Evolutionary conservation across 177 flowering plant genomes (phyloP).

Genomic region (Viscum album): DNA sequence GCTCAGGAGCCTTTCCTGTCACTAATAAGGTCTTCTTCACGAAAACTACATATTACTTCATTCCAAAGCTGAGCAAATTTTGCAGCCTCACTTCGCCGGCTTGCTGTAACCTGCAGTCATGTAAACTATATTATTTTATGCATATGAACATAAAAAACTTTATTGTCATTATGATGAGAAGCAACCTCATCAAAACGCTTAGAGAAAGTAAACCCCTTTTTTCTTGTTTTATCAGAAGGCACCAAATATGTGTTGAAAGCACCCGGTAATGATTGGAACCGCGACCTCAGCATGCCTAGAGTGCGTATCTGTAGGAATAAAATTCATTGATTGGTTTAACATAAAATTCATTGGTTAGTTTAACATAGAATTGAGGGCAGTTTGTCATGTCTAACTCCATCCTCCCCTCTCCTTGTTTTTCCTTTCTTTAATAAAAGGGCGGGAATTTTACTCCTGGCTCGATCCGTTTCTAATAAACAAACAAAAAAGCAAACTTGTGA

Average conservation of each 20-base stretch:
- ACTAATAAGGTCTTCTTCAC: constrained; percentile 91
- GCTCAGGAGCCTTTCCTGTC: constrained; percentile 57
- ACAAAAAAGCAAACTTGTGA: not conserved
- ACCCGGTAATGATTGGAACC: constrained; percentile 95
- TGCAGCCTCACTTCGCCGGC: constrained; percentile 93
- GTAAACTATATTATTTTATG: not conserved
- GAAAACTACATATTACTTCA: constrained; percentile 78
- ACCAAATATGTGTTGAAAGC: constrained; percentile 79
- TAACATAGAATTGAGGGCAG: too few species aligned
- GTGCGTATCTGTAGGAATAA: constrained; percentile 60
- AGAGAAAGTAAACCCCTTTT: constrained; percentile 61
- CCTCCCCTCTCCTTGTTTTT: too few species aligned
- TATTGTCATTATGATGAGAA: not conserved
- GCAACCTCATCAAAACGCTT: constrained; percentile 72
- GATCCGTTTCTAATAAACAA: too few species aligned
- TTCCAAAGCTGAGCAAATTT: constrained; percentile 97
- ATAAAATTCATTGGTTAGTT: not conserved
- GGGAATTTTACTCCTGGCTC: too few species aligned
- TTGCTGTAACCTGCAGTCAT: constrained; percentile 43
- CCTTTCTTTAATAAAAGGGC: too few species aligned
- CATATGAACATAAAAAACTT: not conserved
- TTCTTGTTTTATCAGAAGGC: constrained; percentile 56
- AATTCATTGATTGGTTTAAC: too few species aligned
- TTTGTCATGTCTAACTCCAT: too few species aligned
- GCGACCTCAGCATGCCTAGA: constrained; percentile 79